Evolutionary conservation across 1,139 yeast genomes (phyloP), one percentile per base, ranked within the genome.

Genomic region (Geotrichum phurueaensis): DNA sequence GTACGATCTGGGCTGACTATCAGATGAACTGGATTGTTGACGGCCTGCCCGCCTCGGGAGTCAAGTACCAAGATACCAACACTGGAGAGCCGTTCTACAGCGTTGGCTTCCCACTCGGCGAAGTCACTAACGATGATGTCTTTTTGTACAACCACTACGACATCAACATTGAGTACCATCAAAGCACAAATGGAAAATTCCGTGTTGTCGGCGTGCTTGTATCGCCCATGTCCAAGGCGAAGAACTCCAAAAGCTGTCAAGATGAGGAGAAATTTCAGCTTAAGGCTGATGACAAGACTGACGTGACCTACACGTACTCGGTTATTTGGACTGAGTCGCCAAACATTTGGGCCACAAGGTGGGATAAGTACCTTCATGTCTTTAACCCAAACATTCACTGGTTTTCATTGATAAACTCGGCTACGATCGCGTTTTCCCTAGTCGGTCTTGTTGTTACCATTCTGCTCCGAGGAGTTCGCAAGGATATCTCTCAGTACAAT

Each of bases 261-360:
- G 67, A 73, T 3, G 66, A 69, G 13, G 75, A 63, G 22, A 58
- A 58, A 25, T 48, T 62, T n/a, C 58, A 57, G 18, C 73, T 84
- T 61, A 71, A 70, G 51, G 76, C 76, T 54, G 74, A 74, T n/a
- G 70, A 69, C 10, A 67, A 67, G 49, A 65, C 65, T 27, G 78
- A 76, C 15, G 86, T 85, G 39, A 71, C 76, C 3, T 86, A 83
- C 73, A 79, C 87, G 22, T 86, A 86, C 70, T 83, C 87, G 2
- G 86, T 86, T 33, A 75, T 73, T 43, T 94, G 94, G 80, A 74
- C 76, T 33, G 81, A 81, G 62, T 87, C 96, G 18, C 78, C 77
- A 13, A 88, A 94, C n/a, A 84, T 86, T 12, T 94, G 98, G 99
- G 98, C 98, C 36, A 94, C 98, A 0, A 85, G 99, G 77, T 94